Evolutionary conservation across 2,329 filamentous ascomycete genomes (phyloP), one percentile per base, ranked within the genome.

Genomic region (Stagonosporopsis tanaceti): DNA sequence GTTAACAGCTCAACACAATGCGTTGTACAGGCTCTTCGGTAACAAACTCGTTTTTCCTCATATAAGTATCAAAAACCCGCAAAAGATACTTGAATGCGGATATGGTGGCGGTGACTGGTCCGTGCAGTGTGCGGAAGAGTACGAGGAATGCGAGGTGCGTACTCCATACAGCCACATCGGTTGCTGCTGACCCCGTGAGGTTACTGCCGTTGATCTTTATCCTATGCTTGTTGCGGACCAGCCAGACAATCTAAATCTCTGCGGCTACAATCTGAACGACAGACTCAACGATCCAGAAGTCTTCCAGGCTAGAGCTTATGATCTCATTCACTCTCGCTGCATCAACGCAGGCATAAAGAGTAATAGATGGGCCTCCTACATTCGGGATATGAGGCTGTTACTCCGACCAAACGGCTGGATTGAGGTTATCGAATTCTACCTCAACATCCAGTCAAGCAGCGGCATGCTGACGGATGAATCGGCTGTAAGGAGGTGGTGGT

Each of bases 361-460:
- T 55, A 79, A 82, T 60, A 84, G 92, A 73, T 97, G 93, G 93
- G 77, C 80, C 53, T 82, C 83, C 30, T 97, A 96, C 75, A 76
- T 96, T 62, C 81, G 82, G 65, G 93, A 97, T 66, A 90, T 96
- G 59, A 85, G 86, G 63, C 83, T 86, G 22, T 83, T 92, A 9
- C 79, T 93, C 61, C 89, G 86, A 47, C 89, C 87, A 6, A 89
- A 88, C 2, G 93, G 93, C 1, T 97, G 92, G 92, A 84, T 90
- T 57, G 92, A 97, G 71, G 88, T 96, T 84, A 85, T 91, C n/a
- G 93, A 97, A 71, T 85, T 93, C 67, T 92, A 96, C 70, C 89
- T 89, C 74, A 92, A 92, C 63, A 87, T 91, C 25, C 93, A 96
- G 74, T 96, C 92, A 0, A 87, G 94, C 65, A 96, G 91, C 67